A percentile compares a stretch with the other conserved stretches of the same genome.
These are phyloP conservation scores for Penicillium canescens DNA, from an alignment of 495 filamentous ascomycete genomes.

Conservation along the genomic window DNA sequence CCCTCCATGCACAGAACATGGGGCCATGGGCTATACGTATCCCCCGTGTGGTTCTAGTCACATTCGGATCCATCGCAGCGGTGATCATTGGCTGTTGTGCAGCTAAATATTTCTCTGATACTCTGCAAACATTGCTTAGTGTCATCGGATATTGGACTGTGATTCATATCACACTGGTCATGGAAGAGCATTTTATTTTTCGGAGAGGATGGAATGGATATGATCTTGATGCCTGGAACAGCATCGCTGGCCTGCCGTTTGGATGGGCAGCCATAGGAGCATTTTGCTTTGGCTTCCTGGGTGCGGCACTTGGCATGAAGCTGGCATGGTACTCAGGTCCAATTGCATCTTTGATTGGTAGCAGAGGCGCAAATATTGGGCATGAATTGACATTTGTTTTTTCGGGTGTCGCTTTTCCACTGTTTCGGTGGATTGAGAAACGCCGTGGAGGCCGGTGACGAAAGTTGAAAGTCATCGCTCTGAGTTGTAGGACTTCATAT, in stretches of 20 bases:
- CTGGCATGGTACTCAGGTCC: constrained; percentile 69
- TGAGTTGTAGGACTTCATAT: too few species aligned
- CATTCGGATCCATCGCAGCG: constrained; percentile 23
- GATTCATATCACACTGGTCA: constrained; percentile 65
- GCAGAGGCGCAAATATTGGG: constrained; percentile 62
- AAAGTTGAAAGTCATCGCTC: too few species aligned
- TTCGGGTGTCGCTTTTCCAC: constrained; percentile 21
- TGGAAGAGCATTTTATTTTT: constrained; percentile 72
- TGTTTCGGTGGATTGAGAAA: constrained; percentile 25
- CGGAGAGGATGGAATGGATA: constrained; percentile 60
- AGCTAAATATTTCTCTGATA: constrained; percentile 24
- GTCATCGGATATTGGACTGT: constrained; percentile 67
- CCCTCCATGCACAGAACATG: constrained; percentile 34
- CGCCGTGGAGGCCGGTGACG: constrained; percentile 8
- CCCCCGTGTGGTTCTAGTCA: constrained; percentile 30
- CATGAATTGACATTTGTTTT: constrained; percentile 57
- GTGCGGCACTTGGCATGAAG: constrained; percentile 71
- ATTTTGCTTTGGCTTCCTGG: constrained; percentile 61
- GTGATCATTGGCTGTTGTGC: constrained; percentile 27
- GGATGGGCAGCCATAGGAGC: constrained; percentile 63
- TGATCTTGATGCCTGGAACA: constrained; percentile 54
- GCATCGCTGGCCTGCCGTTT: constrained; percentile 55
- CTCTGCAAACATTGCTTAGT: constrained; percentile 27
- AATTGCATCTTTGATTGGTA: constrained; percentile 60
- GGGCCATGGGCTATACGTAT: constrained; percentile 33